These are phyloP conservation scores for Pharnaceum exiguum DNA, from an alignment of 148 eudicot genomes.

Conservation along the genomic window DNA sequence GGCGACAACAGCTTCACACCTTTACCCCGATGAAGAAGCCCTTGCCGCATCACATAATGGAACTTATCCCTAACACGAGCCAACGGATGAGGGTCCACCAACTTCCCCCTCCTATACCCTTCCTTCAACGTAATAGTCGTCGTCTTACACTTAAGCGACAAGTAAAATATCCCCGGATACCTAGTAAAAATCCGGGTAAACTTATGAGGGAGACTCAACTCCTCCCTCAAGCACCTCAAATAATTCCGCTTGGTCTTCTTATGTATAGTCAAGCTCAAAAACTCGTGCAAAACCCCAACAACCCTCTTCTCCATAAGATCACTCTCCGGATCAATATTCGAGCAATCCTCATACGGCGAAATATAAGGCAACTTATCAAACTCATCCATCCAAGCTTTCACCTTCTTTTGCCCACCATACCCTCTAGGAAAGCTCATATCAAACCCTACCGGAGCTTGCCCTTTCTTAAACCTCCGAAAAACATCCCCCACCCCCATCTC, in stretches of 20 bases:
- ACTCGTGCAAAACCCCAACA: conserved; percentile 84
- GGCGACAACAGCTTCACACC: conserved; percentile 44
- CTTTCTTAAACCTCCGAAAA: conserved; percentile 56
- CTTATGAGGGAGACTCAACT: conserved; percentile 80
- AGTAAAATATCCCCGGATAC: conserved; percentile 91
- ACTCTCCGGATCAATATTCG: conserved; percentile 60
- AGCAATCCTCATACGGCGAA: conserved; percentile 82
- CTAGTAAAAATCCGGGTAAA: conserved; percentile 86
- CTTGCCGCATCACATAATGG: conserved; percentile 83
- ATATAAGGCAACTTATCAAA: conserved; percentile 89
- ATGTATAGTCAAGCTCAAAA: conserved; percentile 79
- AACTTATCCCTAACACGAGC: conserved; percentile 65
- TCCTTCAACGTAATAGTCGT: conserved; percentile 77
- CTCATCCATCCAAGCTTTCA: conserved; percentile 94
- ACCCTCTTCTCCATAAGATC: conserved; percentile 92
- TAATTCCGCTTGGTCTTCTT: conserved; percentile 91
- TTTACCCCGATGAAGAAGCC: conserved; percentile 66
- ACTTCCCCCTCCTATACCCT: conserved; percentile 64
- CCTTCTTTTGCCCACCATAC: conserved; percentile 83
- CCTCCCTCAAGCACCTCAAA: conserved; percentile 62
- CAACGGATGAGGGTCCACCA: conserved; percentile 58
- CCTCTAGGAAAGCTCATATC: conserved; percentile 85
- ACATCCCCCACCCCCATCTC: conserved; percentile 22
- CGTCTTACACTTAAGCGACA: conserved; percentile 93
- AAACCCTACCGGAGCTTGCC: conserved; percentile 51